Evolutionary conservation across 805 yeast species (phyloP).

Genomic region (Starmera pachycereana): DNA sequence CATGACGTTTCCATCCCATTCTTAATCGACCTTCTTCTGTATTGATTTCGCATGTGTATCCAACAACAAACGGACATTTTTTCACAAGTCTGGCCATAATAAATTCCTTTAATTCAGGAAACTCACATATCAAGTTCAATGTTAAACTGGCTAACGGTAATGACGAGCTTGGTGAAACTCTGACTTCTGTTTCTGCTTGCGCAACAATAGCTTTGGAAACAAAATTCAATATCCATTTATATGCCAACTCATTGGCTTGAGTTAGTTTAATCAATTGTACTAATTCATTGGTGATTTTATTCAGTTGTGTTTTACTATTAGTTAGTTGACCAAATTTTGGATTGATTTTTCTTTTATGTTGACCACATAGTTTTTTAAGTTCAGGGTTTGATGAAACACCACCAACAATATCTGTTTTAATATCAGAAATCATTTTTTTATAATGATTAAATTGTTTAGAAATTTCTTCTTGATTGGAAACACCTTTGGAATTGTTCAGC

Average conservation of each 20-base stretch:
- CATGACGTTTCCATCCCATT: constrained; percentile 79
- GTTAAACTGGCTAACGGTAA: constrained; percentile 69
- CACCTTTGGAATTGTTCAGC: constrained; percentile 19
- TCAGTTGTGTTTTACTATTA: constrained; percentile 51
- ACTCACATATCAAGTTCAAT: constrained; percentile 37
- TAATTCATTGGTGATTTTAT: constrained; percentile 40
- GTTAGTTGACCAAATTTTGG: constrained; percentile 92
- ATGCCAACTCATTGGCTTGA: constrained; percentile 39
- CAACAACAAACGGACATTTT: constrained; percentile 84
- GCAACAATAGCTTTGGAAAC: constrained; percentile 77
- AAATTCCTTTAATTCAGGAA: constrained; percentile 30
- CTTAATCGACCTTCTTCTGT: constrained; percentile 72
- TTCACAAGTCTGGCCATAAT: constrained; percentile 74
- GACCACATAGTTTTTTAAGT: constrained; percentile 41
- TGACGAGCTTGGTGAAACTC: constrained; percentile 68
- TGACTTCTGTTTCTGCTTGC: constrained; percentile 89
- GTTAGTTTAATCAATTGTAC: constrained; percentile 38
- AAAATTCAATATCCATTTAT: constrained; percentile 67
- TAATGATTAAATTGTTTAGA: constrained; percentile 36
- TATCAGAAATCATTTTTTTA: constrained; percentile 41
- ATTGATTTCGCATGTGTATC: constrained; percentile 63
- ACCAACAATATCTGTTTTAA: constrained; percentile 49
- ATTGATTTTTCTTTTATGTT: constrained; percentile 66
- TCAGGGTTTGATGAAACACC: constrained; percentile 44
- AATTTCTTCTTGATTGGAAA: constrained; percentile 25